Evolutionary conservation across 306 rosid species (phyloP), one percentile per base, ranked within the genome.

Genomic region (Trifolium subterraneum): DNA sequence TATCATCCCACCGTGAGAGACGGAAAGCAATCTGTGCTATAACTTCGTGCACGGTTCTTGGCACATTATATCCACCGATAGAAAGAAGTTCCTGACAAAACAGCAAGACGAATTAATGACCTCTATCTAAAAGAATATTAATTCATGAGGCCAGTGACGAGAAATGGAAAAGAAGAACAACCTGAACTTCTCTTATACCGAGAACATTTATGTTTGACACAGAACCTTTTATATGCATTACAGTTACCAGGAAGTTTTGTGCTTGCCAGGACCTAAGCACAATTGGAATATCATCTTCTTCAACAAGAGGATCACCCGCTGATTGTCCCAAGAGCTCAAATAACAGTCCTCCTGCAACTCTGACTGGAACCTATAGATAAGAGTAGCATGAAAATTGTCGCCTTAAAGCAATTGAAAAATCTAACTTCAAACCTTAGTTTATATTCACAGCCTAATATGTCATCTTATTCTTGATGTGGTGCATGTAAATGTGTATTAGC

Each of bases 291-390:
- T 94, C 98, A 81, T 94, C 96, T 77, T 92, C 99, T 8, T 90
- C 83, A 41, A 80, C 86, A 73, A 77, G 79, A 56, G 99, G 99
- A 92, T 88, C 89, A 58, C 99, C 97, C 3, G 76, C 95, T 0
- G 98, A 92, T 73, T 92, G 98, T 78, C 99, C 98, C 86, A 95
- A 81, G 27, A 95, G 93, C 86, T 95, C 99, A 83, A 95, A 95
- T 65, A 92, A 75, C 78, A 95, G 81, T 47, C 99, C 99, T 48
- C 92, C 99, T 8, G 99, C 94, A 73, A 88, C 99, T 82, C 99
- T 83, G 63, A 94, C 99, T 8, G 99, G 99, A 68, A 95, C 97
- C 99, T 84, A 39, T 41, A 39, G 66, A 48, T 22, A 80, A 77
- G 80, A 73, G 71, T 27, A 58, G 27, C 65, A 70, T 18, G 29